Evolutionary conservation across 306 rosid species (phyloP), one percentile per base, ranked within the genome.

Genomic region (Castanea mollissima): DNA sequence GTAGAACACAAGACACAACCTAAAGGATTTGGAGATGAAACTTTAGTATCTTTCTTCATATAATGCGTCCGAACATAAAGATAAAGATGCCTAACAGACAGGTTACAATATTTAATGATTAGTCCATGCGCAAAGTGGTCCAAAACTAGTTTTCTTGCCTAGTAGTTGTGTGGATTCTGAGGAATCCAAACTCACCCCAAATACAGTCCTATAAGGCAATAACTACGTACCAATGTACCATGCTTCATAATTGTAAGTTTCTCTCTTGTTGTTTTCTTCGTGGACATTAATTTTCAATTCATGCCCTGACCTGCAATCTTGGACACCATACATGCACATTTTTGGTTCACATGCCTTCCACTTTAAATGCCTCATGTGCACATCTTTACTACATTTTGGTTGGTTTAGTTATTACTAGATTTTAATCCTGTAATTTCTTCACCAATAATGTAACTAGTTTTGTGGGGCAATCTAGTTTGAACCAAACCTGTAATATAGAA

Each of bases 331-430:
- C 25, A 1, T 51, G 75, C 63, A 73, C 73, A 65, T 67, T 46
- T 81, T 58, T 74, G 74, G 56, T 69, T 83, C 83, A 59, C 85
- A 73, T 74, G 82, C 38, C 20, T 2, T 35, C 55, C 62, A 60
- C 70, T 54, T 49, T 49, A 49, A 49, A 35, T 32, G 67, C 32
- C 16, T 60, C 67, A 25, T 6, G 21, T 55, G 8, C 65, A 10
- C 65, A 20, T 27, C 65, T 59, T 59, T 21, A 59, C 23, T 12
- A 21, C 13, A 3, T 49, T 49, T 49, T 49, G 16, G 15, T 9
- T 10, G 32, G 65, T 59, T 8, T 21, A 1, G 64, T 21, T 2
- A 20, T 21, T 9, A 21, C 5, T 10, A 9, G 11, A 2, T 59
- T 59, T 21, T 59, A 49, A 49, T 49, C 54, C 15, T 12, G 16